These are phyloP conservation scores for Lentinula sp. DNA, from an alignment of 768 basidiomycete genomes.

Conservation along the genomic window DNA sequence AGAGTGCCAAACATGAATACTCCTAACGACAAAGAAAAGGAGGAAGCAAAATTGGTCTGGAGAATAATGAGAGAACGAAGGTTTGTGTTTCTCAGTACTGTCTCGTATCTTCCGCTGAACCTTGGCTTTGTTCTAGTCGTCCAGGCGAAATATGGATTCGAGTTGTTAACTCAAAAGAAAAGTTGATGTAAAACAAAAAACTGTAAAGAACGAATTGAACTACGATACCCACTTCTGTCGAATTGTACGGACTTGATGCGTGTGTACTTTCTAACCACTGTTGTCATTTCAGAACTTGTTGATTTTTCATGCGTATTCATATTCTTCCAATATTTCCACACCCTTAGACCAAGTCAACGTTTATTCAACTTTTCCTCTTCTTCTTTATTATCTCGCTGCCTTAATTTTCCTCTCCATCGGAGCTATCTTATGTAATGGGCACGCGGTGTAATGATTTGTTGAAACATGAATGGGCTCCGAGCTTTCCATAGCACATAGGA, in stretches of 20 bases:
- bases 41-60: slow-evolving; percentile 52
- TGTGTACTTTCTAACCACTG: not conserved
- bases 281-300: not conserved
- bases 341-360: too few relatives aligned
- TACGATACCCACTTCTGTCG: not conserved
- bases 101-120: slow-evolving; percentile 20
- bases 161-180: slow-evolving; percentile 62
- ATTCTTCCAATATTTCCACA: not conserved
- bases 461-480: too few relatives aligned
- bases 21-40: slow-evolving; percentile 17
- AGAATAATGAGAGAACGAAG: slow-evolving; percentile 75
- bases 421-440: too few relatives aligned
- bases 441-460: too few relatives aligned
- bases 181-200: slow-evolving; percentile 33
- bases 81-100: slow-evolving; percentile 28
- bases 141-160: slow-evolving; percentile 72
- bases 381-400: not conserved
- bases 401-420: not conserved
- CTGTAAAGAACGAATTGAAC: not conserved
- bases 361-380: not conserved
- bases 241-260: not conserved
- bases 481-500: too few relatives aligned
- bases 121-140: slow-evolving; percentile 38
- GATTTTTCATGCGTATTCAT: not conserved
- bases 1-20: slow-evolving; percentile 13